A percentile compares a stretch with the other conserved stretches of the same genome.
phyloP scores from a whole-genome alignment of 352 stramenopile species.

The Pythium phragmiticola region DNA sequence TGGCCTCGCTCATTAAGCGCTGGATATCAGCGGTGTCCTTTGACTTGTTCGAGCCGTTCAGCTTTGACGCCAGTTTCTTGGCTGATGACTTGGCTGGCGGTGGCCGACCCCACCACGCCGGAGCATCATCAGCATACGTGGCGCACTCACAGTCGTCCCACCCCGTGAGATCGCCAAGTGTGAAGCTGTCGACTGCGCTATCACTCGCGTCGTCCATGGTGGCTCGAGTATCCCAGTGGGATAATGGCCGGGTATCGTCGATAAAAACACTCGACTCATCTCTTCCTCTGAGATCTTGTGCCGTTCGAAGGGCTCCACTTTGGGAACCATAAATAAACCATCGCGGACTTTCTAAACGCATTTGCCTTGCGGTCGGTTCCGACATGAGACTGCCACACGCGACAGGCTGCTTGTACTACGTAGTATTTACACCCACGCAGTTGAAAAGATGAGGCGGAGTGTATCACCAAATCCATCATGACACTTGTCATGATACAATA shows the following conservation, averaged over 20 bases:
- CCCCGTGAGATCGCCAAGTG: conserved; percentile 3
- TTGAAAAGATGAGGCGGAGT: no score
- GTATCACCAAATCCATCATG: no score
- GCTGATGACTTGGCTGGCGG: background rate
- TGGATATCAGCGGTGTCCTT: background rate
- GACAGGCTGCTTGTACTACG: no score
- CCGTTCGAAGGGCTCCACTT: no score
- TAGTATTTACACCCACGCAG: no score
- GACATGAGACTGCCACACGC: no score
- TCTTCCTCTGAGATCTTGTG: no score
- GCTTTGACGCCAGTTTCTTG: background rate
- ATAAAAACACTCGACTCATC: no score
- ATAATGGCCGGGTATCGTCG: background rate
- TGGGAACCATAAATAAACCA: no score
- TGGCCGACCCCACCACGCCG: background rate
- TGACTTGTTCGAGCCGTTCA: background rate
- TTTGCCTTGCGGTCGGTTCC: no score
- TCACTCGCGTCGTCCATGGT: background rate
- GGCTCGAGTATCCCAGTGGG: background rate
- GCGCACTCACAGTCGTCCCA: conserved; percentile 15
- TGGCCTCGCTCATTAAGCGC: background rate
- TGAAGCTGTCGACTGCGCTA: background rate
- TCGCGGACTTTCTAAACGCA: no score
- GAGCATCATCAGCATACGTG: background rate
- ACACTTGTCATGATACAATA: no score